Conservation (phyloP, 176 grass and related monocot species). For the Oryza officinalis region DNA sequence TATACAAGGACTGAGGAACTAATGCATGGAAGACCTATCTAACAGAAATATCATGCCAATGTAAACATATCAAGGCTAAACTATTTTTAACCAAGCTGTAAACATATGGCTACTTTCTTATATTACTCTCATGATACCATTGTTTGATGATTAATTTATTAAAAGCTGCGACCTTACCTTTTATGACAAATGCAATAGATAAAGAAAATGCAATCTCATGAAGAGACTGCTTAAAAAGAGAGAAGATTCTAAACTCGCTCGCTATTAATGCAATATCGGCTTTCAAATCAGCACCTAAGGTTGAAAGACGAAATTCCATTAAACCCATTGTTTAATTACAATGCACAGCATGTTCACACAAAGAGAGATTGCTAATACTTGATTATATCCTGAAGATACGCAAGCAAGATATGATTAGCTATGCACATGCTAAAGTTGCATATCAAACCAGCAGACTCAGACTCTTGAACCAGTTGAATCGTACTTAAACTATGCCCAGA, state of each 20-base stretch:
- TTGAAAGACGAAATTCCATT: neutral
- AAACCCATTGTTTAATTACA: neutral
- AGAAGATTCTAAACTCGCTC: neutral
- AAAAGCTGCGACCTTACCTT: neutral
- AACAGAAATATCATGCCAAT: conserved; percentile 21
- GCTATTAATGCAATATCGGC: neutral
- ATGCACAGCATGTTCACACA: neutral
- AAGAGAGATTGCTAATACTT: neutral
- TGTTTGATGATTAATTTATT: neutral
- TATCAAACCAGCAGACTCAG: neutral
- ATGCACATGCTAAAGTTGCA: neutral
- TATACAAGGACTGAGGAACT: neutral
- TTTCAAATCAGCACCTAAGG: conserved; percentile 16
- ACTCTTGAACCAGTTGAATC: conserved; percentile 1
- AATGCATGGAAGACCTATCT: neutral
- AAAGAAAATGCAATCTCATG: neutral
- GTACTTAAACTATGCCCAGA: neutral
- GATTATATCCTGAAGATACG: neutral
- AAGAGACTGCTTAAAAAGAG: neutral
- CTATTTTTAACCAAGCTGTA: neutral
- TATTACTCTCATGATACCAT: neutral
- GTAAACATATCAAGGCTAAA: neutral
- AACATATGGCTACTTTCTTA: neutral
- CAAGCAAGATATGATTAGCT: neutral
- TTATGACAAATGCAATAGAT: conserved; percentile 2